Evolutionary conservation across 1,284 basidiomycete genomes (phyloP), one percentile per base, ranked within the genome.

Genomic region (Boletus semigastroideus): DNA sequence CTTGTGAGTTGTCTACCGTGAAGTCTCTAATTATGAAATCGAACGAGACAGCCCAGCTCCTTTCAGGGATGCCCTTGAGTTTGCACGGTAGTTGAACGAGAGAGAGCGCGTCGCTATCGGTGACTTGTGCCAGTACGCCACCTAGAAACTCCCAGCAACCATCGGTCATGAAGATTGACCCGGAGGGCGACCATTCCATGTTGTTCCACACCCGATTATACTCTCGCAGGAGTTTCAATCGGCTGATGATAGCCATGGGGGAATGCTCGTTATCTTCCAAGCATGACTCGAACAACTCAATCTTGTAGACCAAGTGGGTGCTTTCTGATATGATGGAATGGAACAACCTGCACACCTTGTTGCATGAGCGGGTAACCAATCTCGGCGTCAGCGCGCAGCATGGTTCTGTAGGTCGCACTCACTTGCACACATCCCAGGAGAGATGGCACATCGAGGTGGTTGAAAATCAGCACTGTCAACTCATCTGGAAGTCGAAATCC

Each of bases 131-230:
- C 10, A 86, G 67, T 14, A 86, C 74, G 28, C 81, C 80, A n/a
- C 80, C 82, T 52, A 74, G 78, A 12, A 86, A 71, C 58, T 86
- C 84, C 83, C 83, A 80, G 4, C 73, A 58, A 22, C 73, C 74
- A 8, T 58, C 44, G 5, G 56, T 51, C 72, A 78, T 77, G 5
- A 69, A 66, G 16, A 82, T 59, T 5, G 54, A 56, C 2, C 64
- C 58, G 14, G 72, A 66, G 4, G 68, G 59, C 4, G 64, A 65
- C 72, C 71, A 80, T 3, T 61, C 48, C 17, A 81, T 61, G 4
- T 68, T 53, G 45, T 72, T 67, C 84, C 83, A 85, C 2, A 72
- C 73, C 4, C 53, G 54, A 38, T 76, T 74, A 51, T 80, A 71
- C n/a, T 71, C 60, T 47, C 66, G 66, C 19, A 86, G 69, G 28